Conservation (phyloP, 345 rosid species). For the Rhodamnia rubescens region DNA sequence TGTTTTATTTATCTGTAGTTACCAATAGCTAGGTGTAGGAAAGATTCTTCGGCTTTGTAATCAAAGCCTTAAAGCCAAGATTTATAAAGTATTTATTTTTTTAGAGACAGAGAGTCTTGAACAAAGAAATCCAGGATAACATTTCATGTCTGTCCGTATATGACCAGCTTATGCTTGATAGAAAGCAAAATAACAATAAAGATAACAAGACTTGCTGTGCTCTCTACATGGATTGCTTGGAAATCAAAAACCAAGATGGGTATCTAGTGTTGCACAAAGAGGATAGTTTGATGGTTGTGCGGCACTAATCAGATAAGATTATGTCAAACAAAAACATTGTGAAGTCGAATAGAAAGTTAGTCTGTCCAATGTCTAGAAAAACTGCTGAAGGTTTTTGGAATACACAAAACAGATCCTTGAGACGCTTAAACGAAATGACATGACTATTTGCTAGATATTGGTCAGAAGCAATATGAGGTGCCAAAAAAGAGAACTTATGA, state of each 20-base stretch:
- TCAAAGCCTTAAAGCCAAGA: not conserved
- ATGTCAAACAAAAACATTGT: not conserved
- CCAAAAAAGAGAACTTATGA: not conserved
- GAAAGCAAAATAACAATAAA: not conserved
- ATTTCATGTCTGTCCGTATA: not conserved
- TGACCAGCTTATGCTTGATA: not conserved
- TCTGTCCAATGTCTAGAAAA: not conserved
- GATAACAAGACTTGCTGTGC: not conserved
- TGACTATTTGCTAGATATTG: not conserved
- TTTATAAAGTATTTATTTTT: not conserved
- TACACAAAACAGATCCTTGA: not conserved
- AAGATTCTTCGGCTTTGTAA: not conserved
- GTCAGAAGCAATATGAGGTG: not conserved
- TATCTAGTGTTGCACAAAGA: not conserved
- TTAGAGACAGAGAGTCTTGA: not conserved
- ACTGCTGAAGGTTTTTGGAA: not conserved
- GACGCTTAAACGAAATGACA: not conserved
- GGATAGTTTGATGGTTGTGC: not conserved
- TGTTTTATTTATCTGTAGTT: not conserved
- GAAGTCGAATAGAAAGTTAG: not conserved
- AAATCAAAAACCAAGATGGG: not conserved
- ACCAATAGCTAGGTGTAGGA: not conserved
- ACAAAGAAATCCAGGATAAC: not conserved
- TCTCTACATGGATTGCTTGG: not conserved
- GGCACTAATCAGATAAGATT: not conserved